Evolutionary conservation across 2,329 filamentous ascomycete species (phyloP).

Genomic region (Trematosphaeria pertusa): DNA sequence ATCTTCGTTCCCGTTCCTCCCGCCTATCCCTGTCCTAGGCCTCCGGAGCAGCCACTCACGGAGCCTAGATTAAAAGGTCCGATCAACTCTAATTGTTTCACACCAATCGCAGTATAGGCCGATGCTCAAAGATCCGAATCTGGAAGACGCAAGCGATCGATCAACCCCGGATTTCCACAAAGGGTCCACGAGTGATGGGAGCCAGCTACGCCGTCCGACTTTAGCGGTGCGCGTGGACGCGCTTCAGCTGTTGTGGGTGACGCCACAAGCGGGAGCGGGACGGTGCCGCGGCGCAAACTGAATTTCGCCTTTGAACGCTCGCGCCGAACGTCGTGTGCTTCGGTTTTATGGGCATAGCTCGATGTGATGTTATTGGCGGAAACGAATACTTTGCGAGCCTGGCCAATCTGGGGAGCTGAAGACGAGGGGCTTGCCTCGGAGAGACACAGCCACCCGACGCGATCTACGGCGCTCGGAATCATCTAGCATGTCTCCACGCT

Average conservation of each 20-base stretch:
- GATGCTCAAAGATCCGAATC: neutral
- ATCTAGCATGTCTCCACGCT: too few species aligned
- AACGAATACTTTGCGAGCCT: too few species aligned
- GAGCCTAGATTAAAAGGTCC: neutral
- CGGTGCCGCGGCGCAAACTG: too few species aligned
- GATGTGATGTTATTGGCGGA: too few species aligned
- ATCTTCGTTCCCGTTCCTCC: neutral
- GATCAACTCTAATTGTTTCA: too few species aligned
- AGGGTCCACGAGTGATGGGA: neutral
- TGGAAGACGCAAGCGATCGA: conserved; percentile 3
- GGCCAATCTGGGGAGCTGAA: too few species aligned
- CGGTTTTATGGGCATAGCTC: too few species aligned
- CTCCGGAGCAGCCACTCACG: neutral
- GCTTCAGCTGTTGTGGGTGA: neutral
- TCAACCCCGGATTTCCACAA: conserved; percentile 2
- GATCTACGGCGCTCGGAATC: too few species aligned
- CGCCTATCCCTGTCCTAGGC: neutral
- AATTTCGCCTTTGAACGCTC: too few species aligned
- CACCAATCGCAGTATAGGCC: neutral
- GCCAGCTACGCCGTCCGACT: neutral
- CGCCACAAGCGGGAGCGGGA: conserved; percentile 5
- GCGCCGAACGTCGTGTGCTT: too few species aligned
- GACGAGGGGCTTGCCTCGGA: too few species aligned
- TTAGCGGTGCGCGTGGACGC: neutral
- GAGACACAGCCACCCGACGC: too few species aligned